Evolutionary conservation across 129 eudicot genomes (phyloP), one percentile per base, ranked within the genome.

Genomic region (Pulicaria dysenterica): DNA sequence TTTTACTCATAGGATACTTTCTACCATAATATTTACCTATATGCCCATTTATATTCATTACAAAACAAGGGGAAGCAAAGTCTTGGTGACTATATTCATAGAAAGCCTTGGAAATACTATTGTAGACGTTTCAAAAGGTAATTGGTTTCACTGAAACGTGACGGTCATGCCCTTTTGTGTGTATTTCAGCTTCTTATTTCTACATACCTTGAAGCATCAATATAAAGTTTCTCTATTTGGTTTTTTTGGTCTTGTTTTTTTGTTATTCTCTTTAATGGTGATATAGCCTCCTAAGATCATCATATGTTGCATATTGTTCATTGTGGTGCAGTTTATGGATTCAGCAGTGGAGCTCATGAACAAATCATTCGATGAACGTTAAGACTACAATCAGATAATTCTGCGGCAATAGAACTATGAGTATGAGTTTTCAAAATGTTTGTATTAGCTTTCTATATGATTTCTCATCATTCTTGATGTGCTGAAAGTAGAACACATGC

Each of bases 251-350:
- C 77, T 69, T 60, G 41, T 51, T 48, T 60, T 60, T 48, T 16
- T 14, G 24, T 10, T 72, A 31, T 34, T 13, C 57, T 46, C 36
- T 14, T 14, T 59, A 46, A 15, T 10, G 4, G 34, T 58, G 67
- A 31, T 15, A 12, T 72, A 8, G 58, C 58, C 44, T 48, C 12
- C 4, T 51, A 34, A 10, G 14, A 54, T 43, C n/a, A n/a, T n/a
- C n/a, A n/a, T n/a, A n/a, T n/a, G n/a, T 61, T 68, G 65, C 45
- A n/a, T 45, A 24, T 17, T 73, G 67, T 54, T 61, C 62, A 71
- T 69, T 73, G 76, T 71, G 59, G 57, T 77, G 88, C 96, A 92
- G 98, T 83, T 92, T 78, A 81, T 89, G 96, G 98, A 92, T 87
- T 85, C 96, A 66, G 96, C 96, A 8, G 83, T 87, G 7, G 86